Evolutionary conservation across 169 alveolate species (phyloP).

Genomic region (Besnoitia besnoiti): DNA sequence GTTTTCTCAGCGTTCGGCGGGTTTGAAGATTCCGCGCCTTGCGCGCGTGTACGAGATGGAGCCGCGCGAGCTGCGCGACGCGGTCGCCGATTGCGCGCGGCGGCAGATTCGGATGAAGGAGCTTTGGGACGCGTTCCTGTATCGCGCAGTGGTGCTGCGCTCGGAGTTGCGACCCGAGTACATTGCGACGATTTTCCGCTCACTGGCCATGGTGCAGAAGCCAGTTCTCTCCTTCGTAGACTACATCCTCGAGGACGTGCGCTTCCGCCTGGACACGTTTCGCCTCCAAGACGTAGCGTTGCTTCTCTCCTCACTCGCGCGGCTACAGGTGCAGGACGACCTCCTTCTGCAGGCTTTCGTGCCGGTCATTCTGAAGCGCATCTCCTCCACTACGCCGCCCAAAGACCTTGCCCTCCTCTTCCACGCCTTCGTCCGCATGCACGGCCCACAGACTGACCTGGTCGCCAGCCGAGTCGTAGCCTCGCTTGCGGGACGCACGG

Average conservation of each 20-base stretch:
- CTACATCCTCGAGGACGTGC: conserved; percentile 21
- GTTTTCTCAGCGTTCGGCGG: background rate
- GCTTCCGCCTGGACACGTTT: background rate
- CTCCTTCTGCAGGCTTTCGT: background rate
- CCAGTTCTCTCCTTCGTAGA: background rate
- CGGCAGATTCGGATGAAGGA: background rate
- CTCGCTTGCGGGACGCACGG: background rate
- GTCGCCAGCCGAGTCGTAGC: background rate
- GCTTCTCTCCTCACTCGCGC: background rate
- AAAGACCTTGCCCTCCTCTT: background rate
- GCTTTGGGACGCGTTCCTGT: conserved; percentile 27
- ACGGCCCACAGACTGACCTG: background rate
- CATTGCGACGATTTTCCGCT: background rate
- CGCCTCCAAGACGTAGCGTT: background rate
- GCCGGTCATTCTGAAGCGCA: background rate
- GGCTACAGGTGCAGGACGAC: background rate
- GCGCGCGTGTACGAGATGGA: background rate
- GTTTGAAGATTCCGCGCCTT: background rate
- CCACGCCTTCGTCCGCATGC: background rate
- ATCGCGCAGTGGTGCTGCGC: conserved; percentile 20
- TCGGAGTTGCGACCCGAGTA: background rate
- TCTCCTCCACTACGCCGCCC: background rate
- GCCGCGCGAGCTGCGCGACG: background rate
- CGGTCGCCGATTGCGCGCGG: background rate
- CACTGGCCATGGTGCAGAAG: background rate